Base-by-base conservation (phyloP, 495 filamentous ascomycete species). In the Podospora anserina region DNA sequence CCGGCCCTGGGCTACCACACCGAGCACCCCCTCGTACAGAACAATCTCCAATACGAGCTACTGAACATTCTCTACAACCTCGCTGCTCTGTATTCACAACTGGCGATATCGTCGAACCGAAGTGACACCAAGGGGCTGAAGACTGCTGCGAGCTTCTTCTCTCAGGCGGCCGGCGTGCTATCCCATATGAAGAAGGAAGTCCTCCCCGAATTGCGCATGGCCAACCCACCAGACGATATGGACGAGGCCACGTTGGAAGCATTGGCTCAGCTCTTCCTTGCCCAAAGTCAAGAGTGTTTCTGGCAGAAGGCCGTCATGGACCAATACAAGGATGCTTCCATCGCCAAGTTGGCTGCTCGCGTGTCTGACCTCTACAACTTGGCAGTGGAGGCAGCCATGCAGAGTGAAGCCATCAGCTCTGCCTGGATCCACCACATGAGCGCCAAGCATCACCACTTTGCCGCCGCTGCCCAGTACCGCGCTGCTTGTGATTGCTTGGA, bases 341-440 rank as follows among this genome's bases (percentile, higher is more conserved):
- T 99, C 65, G 91, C 95, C 4, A 93, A 93, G 75, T 82, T 99
- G 3, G 95, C 95, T 15, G 93, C 92, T 0, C 90, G 94, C 68
- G 94, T 98, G 2, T 96, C 92, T 0, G 95, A 99, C 75, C 88
- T 95, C 44, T 99, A 97, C 77, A 90, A 88, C 30, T 82, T 90
- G 59, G 92, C 94, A 16, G 89, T 90, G 1, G 95, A 97, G 66
- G 89, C 89, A 64, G 93, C 92, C 5, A 89, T 94, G 68, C 93
- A 92, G 70, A 96, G 92, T 49, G 90, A 94, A 68, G 89, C 90
- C 30, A 91, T 99, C 68, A 95, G 92, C 72, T 92, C 89, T 59
- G 92, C 96, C 66, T 98, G 95, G 95, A 97, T 99, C 61, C 96
- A 99, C 78, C 95, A 98, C 72, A 95, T 95, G 88, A 91, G 90